Base-by-base conservation (phyloP, 2,329 filamentous ascomycete genomes). In the Akanthomyces uredinophilus region DNA sequence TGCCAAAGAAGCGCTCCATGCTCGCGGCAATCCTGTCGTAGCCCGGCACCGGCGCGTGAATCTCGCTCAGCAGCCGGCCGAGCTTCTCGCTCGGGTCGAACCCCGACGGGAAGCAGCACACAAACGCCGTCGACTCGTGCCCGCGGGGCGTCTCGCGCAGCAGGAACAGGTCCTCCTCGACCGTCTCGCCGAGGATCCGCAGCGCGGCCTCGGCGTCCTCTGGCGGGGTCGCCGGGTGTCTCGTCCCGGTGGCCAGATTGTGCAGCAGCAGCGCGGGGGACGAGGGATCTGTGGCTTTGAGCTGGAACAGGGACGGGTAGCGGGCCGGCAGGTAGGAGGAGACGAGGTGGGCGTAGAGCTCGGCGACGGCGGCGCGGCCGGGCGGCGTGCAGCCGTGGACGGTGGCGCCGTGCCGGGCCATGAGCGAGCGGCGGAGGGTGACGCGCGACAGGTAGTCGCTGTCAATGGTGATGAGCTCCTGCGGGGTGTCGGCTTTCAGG, bases 81-180 rank as follows among this genome's bases (percentile, higher is more conserved):
- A 85, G 70, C 69, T 85, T 85, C 2, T 68, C 52, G 0, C 77
- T 74, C 0, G 82, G 80, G 52, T 83, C 78, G 53, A 84, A 85
- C 0, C 81, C 83, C 0, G 78, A 73, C 0, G 82, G 80, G 57
- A 81, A 81, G 64, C 81, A 83, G 70, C 79, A 82, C 27, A 82
- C 64, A 44, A 82, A 83, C 0, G 82, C 82, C 1, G 78, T 74
- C 1, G 74, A 72, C 4, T 73, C 68, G 61, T 83, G 81, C 1
- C 79, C 75, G 2, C 72, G 67, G 0, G 72, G 68, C 7, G 76
- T 78, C 53, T 77, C 74, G 22, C 72, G 72, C 6, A 84, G 71
- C 2, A 85, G 69, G 57, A 85, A 83, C 22, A 85, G 65, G 65
- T 85, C 82, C 59, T 85, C 82, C 62, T 85, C 82, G 2, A 85